Evolutionary conservation across 2,329 filamentous ascomycete species (phyloP).

Genomic region (Chaetomiaceae sp.): DNA sequence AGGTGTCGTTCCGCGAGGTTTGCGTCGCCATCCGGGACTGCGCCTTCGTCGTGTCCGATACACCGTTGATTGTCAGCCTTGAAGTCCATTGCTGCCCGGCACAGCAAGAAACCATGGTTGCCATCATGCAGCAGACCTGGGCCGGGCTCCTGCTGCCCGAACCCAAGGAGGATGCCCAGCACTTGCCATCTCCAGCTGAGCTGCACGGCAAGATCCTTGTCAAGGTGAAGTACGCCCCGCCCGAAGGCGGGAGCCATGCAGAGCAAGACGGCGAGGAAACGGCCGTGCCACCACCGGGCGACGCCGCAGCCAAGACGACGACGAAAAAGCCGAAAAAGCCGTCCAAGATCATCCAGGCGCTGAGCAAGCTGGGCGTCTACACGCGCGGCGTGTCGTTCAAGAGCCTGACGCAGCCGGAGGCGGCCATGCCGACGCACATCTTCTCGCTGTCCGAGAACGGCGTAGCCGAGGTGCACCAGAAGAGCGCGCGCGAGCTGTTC

Average conservation of each 20-base stretch:
- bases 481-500: conserved; percentile 53
- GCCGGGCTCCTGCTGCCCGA: conserved; percentile 60
- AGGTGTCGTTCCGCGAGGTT: conserved; percentile 79
- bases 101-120: conserved; percentile 86
- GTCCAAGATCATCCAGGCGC: conserved; percentile 62
- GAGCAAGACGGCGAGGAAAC: conserved; percentile 27
- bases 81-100: conserved; percentile 78
- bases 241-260: conserved; percentile 22
- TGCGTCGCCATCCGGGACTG: conserved; percentile 73
- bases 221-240: conserved; percentile 68
- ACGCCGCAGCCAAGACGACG: conserved; percentile 29
- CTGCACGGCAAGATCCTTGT: conserved; percentile 74
- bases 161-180: conserved; percentile 39
- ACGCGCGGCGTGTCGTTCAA: conserved; percentile 79
- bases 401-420: conserved; percentile 65
- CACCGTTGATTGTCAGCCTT: conserved; percentile 89
- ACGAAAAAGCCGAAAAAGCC: no score
- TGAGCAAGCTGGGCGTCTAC: conserved; percentile 75
- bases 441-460: conserved; percentile 60
- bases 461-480: conserved; percentile 55
- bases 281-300: conserved; percentile 29
- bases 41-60: conserved; percentile 66
- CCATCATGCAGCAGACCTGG: conserved; percentile 86
- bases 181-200: conserved; percentile 61
- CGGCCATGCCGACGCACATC: conserved; percentile 59